A percentile compares a stretch with the other conserved stretches of the same genome.
Conservation (phyloP, 2,329 filamentous ascomycete genomes). For the Cladosporium sp. region DNA sequence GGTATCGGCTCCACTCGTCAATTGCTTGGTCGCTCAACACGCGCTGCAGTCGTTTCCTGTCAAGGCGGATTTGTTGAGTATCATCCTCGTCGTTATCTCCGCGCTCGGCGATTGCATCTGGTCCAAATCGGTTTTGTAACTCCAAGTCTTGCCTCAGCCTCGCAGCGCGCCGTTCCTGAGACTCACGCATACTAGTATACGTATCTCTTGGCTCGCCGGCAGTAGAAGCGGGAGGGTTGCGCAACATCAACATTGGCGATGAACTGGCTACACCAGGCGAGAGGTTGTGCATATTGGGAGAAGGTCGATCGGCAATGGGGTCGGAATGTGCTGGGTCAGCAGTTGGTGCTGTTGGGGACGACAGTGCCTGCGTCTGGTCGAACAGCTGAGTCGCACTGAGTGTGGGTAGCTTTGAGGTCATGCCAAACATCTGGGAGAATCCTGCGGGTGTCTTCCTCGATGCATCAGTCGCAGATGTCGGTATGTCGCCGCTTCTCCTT, state of each 20-base stretch:
- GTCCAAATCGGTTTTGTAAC: conserved; percentile 16
- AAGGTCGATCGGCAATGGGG: conserved; percentile 46
- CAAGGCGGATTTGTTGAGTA: conserved; percentile 19
- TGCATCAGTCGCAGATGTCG: conserved; percentile 44
- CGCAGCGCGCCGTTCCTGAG: conserved; percentile 42
- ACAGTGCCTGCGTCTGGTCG: conserved; percentile 47
- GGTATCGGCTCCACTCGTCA: conserved; percentile 21
- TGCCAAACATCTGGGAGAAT: conserved; percentile 42
- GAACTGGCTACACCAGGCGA: conserved; percentile 41
- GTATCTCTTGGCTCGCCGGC: conserved; percentile 41
- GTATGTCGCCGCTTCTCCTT: conserved; percentile 40
- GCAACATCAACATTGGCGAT: conserved; percentile 42
- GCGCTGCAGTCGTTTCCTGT: conserved; percentile 23
- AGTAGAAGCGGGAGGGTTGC: conserved; percentile 21
- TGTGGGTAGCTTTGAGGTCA: conserved; percentile 33
- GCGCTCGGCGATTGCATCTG: conserved; percentile 14
- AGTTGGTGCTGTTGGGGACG: conserved; percentile 42
- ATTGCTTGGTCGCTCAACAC: conserved; percentile 28
- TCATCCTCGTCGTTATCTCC: conserved; percentile 29
- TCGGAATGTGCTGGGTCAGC: conserved; percentile 43
- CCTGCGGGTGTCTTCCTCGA: conserved; percentile 41
- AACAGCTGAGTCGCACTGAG: conserved; percentile 50
- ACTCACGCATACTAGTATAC: conserved; percentile 47
- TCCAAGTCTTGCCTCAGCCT: conserved; percentile 26
- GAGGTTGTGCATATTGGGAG: conserved; percentile 42